Base-by-base conservation (phyloP, 2,329 filamentous ascomycete species). In the Hymenoscyphus fructigenus region DNA sequence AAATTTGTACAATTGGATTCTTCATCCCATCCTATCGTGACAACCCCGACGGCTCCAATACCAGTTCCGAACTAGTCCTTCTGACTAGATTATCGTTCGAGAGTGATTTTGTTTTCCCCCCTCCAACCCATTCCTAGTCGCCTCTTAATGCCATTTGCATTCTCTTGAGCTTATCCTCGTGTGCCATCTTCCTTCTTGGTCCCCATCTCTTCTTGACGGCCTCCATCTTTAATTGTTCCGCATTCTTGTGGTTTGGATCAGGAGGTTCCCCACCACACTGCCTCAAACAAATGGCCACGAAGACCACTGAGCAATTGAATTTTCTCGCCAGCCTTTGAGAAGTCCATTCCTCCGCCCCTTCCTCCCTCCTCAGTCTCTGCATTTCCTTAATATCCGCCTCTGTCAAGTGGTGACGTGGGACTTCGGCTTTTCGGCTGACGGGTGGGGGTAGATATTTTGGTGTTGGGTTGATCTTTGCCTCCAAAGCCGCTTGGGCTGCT, bases 301-400 rank as follows among this genome's bases (percentile, higher is more conserved):
- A 88, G 57, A 83, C 73, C 20, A 78, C 76, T 41, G 81, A 82
- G 80, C 86, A 88, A 60, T 82, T 76, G 75, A 83, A 89, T 73
- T 83, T 83, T 62, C 76, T 74, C 5, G 86, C 83, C 36, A 89
- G 80, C 58, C 76, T 78, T 44, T 73, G 73, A 56, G 87, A 83
- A 66, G 79, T 85, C 85, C 86, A 88, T 61, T 74, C 77, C 44
- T 23, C 44, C 29, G 80, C 74, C 0, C 86, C 86, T 71, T 89
- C 83, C 55, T 78, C 74, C 28, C 72, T 74, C 60, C 86, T 80
- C 74, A 89, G 79, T 59, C 77, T 76, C 64, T 84, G 83, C 74
- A 88, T 89, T 79, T 88, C 85, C 59, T 79, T 80, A 59, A 90
- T 83, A 66, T 89, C 81, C 66, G 80, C 79, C 57, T 78, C 76